Conservation (phyloP, 371 early-diverging fungal genomes). For the Basidiobolus meristosporus region DNA sequence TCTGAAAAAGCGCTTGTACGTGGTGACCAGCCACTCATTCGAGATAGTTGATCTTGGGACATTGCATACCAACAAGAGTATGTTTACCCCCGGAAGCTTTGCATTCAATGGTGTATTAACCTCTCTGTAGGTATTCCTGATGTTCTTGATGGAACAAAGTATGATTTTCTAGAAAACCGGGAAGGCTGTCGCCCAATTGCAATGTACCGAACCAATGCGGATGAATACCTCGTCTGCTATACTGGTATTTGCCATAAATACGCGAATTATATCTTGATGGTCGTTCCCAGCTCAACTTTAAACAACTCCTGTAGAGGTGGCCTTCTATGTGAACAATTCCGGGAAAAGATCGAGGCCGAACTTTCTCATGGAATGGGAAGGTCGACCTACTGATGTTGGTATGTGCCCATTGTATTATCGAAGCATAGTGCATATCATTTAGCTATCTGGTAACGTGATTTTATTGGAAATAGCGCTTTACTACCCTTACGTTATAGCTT, state of each 20-base stretch:
- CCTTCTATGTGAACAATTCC: conserved; percentile 70
- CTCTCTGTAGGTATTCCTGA: conserved; percentile 57
- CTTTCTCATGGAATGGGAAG: conserved; percentile 62
- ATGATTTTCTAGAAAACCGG: conserved; percentile 61
- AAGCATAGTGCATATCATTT: too few species aligned
- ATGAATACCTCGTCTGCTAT: conserved; percentile 76
- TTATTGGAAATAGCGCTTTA: conserved; percentile 34
- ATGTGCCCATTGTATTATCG: conserved; percentile 5
- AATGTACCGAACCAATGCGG: conserved; percentile 52
- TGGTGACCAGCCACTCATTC: conserved; percentile 76
- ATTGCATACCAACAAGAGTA: conserved; percentile 51
- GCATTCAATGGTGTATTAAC: too few species aligned
- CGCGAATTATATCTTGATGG: too few species aligned
- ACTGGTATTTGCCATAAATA: too few species aligned
- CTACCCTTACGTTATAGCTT: conserved; percentile 74
- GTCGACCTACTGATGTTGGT: conserved; percentile 46
- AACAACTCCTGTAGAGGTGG: conserved; percentile 78
- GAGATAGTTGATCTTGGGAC: conserved; percentile 77
- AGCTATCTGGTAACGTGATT: too few species aligned
- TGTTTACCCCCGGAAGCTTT: too few species aligned
- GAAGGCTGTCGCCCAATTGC: conserved; percentile 55
- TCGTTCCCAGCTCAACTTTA: too few species aligned
- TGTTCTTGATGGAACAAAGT: conserved; percentile 53
- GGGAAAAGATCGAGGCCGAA: conserved; percentile 54
- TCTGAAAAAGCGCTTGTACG: conserved; percentile 59